A percentile compares a stretch with the other conserved stretches of the same genome.
Conservation (phyloP, 2,329 filamentous ascomycete genomes). For the Trichoderma aggressivum region DNA sequence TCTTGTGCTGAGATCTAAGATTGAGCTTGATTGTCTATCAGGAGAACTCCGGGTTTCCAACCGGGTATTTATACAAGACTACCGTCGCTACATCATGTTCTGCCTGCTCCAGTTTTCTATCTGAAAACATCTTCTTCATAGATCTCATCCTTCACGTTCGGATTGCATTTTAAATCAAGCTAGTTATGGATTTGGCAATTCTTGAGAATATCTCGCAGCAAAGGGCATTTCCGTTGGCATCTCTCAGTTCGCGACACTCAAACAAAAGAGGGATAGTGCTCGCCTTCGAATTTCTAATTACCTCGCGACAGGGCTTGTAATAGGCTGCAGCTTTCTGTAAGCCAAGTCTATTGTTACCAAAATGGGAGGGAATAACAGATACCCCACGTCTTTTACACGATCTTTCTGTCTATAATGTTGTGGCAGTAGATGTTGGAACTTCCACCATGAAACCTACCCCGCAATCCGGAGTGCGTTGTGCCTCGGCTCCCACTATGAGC, state of each 20-base stretch:
- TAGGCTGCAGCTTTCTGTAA: background rate
- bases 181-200: background rate
- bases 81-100: background rate
- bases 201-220: background rate
- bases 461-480: background rate
- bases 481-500: background rate
- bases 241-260: background rate
- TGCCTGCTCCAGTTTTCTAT: background rate
- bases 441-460: background rate
- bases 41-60: background rate
- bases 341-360: background rate
- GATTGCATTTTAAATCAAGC: background rate
- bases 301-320: background rate
- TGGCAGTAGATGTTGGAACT: background rate
- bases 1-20: background rate
- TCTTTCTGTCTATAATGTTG: background rate
- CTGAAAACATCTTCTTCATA: background rate
- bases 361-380: background rate
- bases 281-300: background rate
- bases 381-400: background rate
- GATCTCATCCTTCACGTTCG: too few species aligned
- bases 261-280: background rate
- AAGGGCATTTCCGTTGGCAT: background rate
- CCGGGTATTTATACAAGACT: background rate
- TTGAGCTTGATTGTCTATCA: background rate